Base-by-base conservation (phyloP, 2,329 filamentous ascomycete species). In the Microsporum audouinii region DNA sequence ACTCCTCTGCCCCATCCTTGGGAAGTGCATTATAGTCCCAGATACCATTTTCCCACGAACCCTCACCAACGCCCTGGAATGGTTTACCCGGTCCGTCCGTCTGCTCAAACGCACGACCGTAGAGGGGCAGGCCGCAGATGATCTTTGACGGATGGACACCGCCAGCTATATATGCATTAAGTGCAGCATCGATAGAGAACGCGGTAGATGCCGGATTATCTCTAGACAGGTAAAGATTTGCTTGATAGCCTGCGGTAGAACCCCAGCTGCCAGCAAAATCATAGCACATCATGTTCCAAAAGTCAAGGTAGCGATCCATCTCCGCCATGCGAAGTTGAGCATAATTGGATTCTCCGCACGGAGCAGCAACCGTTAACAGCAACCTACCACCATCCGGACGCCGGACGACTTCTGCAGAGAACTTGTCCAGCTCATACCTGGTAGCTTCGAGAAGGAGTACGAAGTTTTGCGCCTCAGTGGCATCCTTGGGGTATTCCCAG, bases 1-100 rank as follows among this genome's bases (percentile, higher is more conserved):
- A 71, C 68, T 89, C 87, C 57, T 79, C 70, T 0, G 87, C 80
- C 0, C 86, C 87, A 0, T 81, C 75, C 0, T 85, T 79, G 0
- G 92, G 92, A 57, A 97, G 79, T 31, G 80, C 85, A 78, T 96
- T 96, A 79, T 87, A 96, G 73, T 97, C 92, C 78, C 88, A 89
- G 0, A 95, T 84, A 0, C 91, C 91, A 7, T 82, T 79, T 76
- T 96, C 91, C 88, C 88, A 96, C 60, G 82, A 88, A 0, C 91
- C 92, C 61, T 85, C 79, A 1, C 91, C 91, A 6, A 89, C 80
- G 5, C 90, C 91, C 58, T 74, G 81, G 75, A 82, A 96, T 0
- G 83, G 76, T 33, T 78, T 73, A 0, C 92, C 92, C 0, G 84
- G 82, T 0, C 91, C 91, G 29, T 87, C 80, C 0, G 92, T 96